A percentile compares a stretch with the other conserved stretches of the same genome.
Conservation (phyloP, 352 stramenopile genomes). For the Globisporangium emineosum region DNA sequence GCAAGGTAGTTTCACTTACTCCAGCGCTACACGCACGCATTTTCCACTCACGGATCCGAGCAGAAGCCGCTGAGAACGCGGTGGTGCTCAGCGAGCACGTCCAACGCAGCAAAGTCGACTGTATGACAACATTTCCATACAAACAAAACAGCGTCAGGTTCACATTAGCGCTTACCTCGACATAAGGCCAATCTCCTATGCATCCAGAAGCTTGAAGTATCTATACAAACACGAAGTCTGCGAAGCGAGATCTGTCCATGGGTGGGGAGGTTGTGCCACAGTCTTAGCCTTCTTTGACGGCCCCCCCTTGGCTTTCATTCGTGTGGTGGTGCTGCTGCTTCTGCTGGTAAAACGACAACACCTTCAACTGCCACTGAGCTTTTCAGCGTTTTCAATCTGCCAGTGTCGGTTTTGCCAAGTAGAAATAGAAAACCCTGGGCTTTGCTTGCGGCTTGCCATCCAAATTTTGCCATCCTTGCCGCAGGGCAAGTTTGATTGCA, state of each 20-base stretch:
- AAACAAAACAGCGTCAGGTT: neutral
- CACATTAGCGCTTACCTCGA: neutral
- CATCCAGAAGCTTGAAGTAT: neutral
- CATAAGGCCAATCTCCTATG: neutral
- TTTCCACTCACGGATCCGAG: slow-evolving; percentile 11
- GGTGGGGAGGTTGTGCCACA: slow-evolving; percentile 20
- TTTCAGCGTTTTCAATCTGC: neutral
- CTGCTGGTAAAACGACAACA: neutral
- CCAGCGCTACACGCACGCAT: slow-evolving; percentile 1
- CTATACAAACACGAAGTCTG: slow-evolving; percentile 33
- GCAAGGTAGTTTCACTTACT: neutral
- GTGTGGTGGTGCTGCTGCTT: no score
- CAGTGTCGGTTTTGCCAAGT: neutral
- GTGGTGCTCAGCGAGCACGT: slow-evolving; percentile 44
- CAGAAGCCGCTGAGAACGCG: slow-evolving; percentile 44
- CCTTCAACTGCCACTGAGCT: neutral
- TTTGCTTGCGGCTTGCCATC: neutral
- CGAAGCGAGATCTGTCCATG: slow-evolving; percentile 31
- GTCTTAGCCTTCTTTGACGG: slow-evolving; percentile 23
- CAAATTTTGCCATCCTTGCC: neutral
- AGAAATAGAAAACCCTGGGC: neutral
- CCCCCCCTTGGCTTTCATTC: neutral
- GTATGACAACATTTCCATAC: neutral
- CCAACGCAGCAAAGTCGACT: slow-evolving; percentile 40
- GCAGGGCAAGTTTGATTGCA: neutral